These are phyloP conservation scores for Lactarius sanguifluus DNA, from an alignment of 768 basidiomycete genomes.

Conservation along the genomic window DNA sequence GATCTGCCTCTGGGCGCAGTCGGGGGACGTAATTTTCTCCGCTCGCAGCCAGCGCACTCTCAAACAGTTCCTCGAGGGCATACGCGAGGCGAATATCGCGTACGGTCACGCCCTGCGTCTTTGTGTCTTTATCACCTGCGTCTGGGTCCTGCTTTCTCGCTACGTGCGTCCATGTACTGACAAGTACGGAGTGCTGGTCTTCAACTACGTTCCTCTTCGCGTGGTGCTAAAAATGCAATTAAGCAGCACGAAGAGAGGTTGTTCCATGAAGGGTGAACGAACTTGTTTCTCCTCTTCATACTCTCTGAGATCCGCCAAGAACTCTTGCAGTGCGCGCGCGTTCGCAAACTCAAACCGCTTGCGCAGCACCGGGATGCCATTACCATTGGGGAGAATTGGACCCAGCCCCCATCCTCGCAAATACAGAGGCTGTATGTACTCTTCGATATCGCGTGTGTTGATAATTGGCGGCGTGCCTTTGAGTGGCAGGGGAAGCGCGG, in stretches of 20 bases:
- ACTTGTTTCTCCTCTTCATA: conserved; percentile 19
- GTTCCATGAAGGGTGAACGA: neutral
- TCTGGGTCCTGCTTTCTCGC: conserved; percentile 1
- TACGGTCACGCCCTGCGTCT: conserved; percentile 22
- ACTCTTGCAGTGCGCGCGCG: neutral
- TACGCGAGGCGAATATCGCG: conserved; percentile 24
- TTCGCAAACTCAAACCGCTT: conserved; percentile 20
- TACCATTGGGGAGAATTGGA: conserved; percentile 19
- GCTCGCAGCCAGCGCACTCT: conserved; percentile 12
- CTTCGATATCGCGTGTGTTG: conserved; percentile 15
- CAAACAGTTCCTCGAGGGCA: conserved; percentile 20
- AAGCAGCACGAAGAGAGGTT: too few relatives aligned
- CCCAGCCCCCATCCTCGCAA: conserved; percentile 22
- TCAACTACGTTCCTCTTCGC: conserved; percentile 12
- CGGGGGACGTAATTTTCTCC: conserved; percentile 10
- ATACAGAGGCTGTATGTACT: conserved; percentile 21
- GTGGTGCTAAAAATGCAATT: conserved; percentile 16
- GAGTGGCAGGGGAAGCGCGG: neutral
- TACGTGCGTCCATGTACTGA: conserved; percentile 25
- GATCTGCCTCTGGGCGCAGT: conserved; percentile 17
- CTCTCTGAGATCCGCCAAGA: conserved; percentile 14
- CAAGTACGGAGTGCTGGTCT: conserved; percentile 14
- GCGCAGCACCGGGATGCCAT: conserved; percentile 22
- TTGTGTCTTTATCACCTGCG: neutral
- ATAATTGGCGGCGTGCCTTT: conserved; percentile 14